Percentiles rank a stretch among this genome's conserved stretches.
phyloP scores from a whole-genome alignment of 2,329 filamentous ascomycete genomes.

The Exserohilum rostratum region DNA sequence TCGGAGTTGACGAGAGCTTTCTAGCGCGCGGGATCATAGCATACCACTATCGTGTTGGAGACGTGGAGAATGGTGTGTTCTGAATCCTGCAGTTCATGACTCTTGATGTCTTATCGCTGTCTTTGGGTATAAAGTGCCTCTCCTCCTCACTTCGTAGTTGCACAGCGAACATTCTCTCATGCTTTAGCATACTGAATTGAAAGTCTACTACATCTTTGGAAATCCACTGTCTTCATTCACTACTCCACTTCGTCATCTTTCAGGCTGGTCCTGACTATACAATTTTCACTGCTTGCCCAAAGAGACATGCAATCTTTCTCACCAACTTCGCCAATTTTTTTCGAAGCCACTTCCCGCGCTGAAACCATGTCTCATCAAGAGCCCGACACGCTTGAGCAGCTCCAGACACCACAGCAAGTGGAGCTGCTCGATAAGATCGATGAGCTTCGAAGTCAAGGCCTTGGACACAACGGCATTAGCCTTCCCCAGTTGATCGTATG shows the following conservation, averaged over 20 bases:
- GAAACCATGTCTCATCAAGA: constrained; percentile 20
- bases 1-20: background rate
- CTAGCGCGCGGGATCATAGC: background rate
- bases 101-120: background rate
- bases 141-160: background rate
- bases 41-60: background rate
- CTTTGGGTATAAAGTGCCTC: background rate
- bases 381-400: constrained; percentile 26
- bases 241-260: background rate
- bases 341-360: constrained; percentile 1
- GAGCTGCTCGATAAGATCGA: constrained; percentile 61
- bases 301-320: background rate
- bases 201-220: too few relatives aligned
- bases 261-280: background rate
- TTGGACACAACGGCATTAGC: constrained; percentile 40
- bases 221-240: too few relatives aligned
- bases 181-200: too few relatives aligned
- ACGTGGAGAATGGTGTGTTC: background rate
- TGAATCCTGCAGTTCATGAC: background rate
- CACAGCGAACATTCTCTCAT: background rate
- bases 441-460: constrained; percentile 46
- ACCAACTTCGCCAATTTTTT: constrained; percentile 3
- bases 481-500: constrained; percentile 42
- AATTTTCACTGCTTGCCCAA: background rate
- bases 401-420: constrained; percentile 44